A percentile compares a stretch with the other conserved stretches of the same genome.
Conservation (phyloP, 2,329 filamentous ascomycete genomes). For the Cercospora sp. region DNA sequence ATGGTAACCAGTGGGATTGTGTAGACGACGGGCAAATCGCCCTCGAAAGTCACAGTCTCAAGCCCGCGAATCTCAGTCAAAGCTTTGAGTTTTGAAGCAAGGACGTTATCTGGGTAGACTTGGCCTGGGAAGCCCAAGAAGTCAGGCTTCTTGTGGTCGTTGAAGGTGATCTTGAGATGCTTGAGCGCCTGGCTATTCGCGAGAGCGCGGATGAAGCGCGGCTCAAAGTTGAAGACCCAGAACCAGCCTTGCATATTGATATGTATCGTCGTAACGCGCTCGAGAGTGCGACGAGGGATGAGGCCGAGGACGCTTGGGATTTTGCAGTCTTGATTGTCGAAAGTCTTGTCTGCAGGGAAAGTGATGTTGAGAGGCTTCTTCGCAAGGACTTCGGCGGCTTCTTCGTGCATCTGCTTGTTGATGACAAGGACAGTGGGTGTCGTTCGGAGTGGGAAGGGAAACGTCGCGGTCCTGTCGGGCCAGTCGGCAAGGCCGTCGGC, state of each 20-base stretch:
- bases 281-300: slow-evolving; percentile 29
- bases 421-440: slow-evolving; percentile 40
- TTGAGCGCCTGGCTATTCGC: slow-evolving; percentile 19
- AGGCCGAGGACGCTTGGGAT: slow-evolving; percentile 28
- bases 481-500: slow-evolving; percentile 23
- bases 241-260: slow-evolving; percentile 33
- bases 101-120: slow-evolving; percentile 30
- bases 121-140: slow-evolving; percentile 15
- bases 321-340: slow-evolving; percentile 5
- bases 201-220: slow-evolving; percentile 21
- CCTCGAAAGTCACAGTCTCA: slow-evolving; percentile 27
- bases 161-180: slow-evolving; percentile 28
- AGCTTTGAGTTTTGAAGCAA: slow-evolving; percentile 26
- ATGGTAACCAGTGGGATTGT: slow-evolving; percentile 22
- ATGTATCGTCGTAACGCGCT: slow-evolving; percentile 27
- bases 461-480: slow-evolving; percentile 11
- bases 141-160: slow-evolving; percentile 24
- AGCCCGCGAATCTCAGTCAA: slow-evolving; percentile 30
- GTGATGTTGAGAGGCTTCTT: slow-evolving; percentile 33
- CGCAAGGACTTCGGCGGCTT: slow-evolving; percentile 35
- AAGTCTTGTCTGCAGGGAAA: slow-evolving; percentile 20
- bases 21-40: slow-evolving; percentile 31
- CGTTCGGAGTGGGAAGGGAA: slow-evolving; percentile 16
- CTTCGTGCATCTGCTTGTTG: slow-evolving; percentile 38
- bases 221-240: slow-evolving; percentile 31